A percentile compares a stretch with the other conserved stretches of the same genome.
Conservation (phyloP, 805 yeast species). For the Zygoascus flipseniorum region DNA sequence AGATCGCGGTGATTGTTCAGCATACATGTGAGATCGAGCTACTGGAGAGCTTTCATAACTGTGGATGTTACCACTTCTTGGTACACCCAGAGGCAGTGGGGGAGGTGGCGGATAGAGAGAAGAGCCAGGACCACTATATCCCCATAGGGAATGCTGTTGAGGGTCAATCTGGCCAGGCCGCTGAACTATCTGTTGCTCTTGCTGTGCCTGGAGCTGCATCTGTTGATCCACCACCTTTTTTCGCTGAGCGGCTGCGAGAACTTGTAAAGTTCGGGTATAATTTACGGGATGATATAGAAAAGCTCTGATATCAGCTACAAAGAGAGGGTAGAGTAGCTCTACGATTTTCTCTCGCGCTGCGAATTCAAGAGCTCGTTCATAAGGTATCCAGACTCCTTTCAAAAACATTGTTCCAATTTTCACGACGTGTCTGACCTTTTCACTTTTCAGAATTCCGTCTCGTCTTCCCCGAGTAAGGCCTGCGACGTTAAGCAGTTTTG, state of each 20-base stretch:
- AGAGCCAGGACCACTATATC: background rate
- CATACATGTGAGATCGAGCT: background rate
- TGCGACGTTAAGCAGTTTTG: constrained; percentile 73
- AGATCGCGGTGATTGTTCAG: background rate
- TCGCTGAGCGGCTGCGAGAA: constrained; percentile 26
- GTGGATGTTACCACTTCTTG: background rate
- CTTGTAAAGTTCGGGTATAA: constrained; percentile 27
- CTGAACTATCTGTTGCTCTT: constrained; percentile 2
- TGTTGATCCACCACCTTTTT: constrained; percentile 19
- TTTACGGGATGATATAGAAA: constrained; percentile 29
- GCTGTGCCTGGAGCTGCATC: constrained; percentile 9
- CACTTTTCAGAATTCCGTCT: constrained; percentile 79
- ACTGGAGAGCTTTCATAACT: background rate
- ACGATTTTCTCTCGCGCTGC: constrained; percentile 72
- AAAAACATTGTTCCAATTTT: constrained; percentile 82
- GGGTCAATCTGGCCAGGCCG: constrained; percentile 4
- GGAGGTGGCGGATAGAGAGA: background rate
- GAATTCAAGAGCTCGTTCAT: constrained; percentile 72
- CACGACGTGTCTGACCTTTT: constrained; percentile 70
- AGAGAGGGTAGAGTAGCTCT: constrained; percentile 59
- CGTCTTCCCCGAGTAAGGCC: constrained; percentile 83
- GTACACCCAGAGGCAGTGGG: background rate
- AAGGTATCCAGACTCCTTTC: constrained; percentile 89
- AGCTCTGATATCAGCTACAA: constrained; percentile 50
- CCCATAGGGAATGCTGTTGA: background rate